Conservation (phyloP, 352 stramenopile species). For the Globisporangium echinulatum region DNA sequence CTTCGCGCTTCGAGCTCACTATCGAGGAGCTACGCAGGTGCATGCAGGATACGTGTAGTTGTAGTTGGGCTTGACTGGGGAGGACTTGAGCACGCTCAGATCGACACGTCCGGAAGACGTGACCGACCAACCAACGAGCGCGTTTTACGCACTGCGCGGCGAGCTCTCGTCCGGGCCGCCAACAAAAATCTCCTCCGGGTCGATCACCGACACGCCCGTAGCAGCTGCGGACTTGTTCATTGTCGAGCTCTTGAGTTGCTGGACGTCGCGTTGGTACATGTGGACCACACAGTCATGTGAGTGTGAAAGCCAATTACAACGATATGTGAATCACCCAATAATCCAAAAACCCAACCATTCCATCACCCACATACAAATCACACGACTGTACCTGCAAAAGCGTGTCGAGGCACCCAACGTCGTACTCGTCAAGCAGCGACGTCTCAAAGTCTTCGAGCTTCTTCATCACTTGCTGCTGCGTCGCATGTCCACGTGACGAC, state of each 20-base stretch:
- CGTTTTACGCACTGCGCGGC: constrained; percentile 25
- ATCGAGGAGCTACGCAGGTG: background rate
- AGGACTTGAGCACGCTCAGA: background rate
- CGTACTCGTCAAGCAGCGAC: constrained; percentile 83
- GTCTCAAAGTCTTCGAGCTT: constrained; percentile 85
- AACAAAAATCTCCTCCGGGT: constrained; percentile 57
- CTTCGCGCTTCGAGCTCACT: constrained; percentile 2
- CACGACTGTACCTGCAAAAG: constrained; percentile 45
- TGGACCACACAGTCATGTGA: too few species aligned
- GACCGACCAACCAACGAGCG: background rate
- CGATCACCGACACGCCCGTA: constrained; percentile 27
- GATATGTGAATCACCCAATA: too few species aligned
- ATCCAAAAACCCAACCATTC: background rate
- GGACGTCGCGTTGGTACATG: background rate
- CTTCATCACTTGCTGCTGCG: constrained; percentile 81
- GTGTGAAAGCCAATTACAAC: too few species aligned
- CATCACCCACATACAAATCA: background rate
- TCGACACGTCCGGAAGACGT: too few species aligned
- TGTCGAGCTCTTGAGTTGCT: constrained; percentile 60
- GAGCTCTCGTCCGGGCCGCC: constrained; percentile 31
- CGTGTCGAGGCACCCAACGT: constrained; percentile 79
- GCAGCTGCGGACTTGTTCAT: constrained; percentile 29
- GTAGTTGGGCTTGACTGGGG: background rate
- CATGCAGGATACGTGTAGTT: background rate
- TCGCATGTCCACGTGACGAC: too few species aligned